Evolutionary conservation across 2,329 filamentous ascomycete genomes (phyloP).

Genomic region (Elsinoe australis): DNA sequence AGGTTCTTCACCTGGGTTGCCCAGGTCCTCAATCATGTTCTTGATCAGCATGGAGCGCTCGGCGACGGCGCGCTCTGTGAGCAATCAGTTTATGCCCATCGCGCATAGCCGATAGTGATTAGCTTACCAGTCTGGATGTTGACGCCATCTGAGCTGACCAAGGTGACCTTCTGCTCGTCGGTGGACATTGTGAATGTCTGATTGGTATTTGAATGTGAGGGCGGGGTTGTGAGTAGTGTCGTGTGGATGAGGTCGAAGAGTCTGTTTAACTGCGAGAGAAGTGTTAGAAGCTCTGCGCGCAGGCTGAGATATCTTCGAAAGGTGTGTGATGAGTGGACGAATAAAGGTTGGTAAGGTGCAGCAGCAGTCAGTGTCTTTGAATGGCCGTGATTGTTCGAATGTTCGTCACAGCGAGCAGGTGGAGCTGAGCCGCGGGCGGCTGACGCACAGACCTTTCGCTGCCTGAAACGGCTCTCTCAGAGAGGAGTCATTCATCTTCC

Average conservation of each 20-base stretch:
- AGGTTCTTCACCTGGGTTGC: slow-evolving; percentile 54
- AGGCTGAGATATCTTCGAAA: too few relatives aligned
- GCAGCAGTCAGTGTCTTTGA: too few relatives aligned
- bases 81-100: slow-evolving; percentile 8
- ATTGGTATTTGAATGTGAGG: slow-evolving; percentile 19
- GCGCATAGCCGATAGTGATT: neutral
- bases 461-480: slow-evolving; percentile 8
- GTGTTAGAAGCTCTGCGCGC: too few relatives aligned
- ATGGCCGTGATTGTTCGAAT: too few relatives aligned
- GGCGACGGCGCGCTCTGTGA: slow-evolving; percentile 65
- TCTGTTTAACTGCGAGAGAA: slow-evolving; percentile 7
- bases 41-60: slow-evolving; percentile 94
- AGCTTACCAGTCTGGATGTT: slow-evolving; percentile 37
- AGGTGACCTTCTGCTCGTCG: slow-evolving; percentile 34
- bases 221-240: slow-evolving; percentile 16
- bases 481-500: neutral
- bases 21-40: slow-evolving; percentile 95
- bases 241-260: slow-evolving; percentile 3
- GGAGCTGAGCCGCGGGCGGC: slow-evolving; percentile 10
- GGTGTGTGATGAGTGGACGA: too few relatives aligned
- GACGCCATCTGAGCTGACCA: slow-evolving; percentile 41
- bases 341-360: too few relatives aligned
- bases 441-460: neutral
- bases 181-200: slow-evolving; percentile 27
- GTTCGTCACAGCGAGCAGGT: too few relatives aligned